These are phyloP conservation scores for Pholiota microspora DNA, from an alignment of 768 basidiomycete genomes.

Conservation along the genomic window DNA sequence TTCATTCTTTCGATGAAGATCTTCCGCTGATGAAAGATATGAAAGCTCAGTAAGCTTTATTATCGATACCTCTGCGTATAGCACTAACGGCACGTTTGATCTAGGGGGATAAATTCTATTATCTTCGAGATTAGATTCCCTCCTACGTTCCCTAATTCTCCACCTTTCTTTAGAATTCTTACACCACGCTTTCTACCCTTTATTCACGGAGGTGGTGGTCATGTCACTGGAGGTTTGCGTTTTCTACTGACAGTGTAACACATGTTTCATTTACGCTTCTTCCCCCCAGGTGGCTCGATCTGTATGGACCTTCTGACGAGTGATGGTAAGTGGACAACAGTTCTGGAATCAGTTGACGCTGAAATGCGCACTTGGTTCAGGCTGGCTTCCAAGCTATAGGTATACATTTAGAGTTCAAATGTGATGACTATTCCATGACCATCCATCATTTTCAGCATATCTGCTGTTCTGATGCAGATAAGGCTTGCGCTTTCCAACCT, in stretches of 20 bases:
- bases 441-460: conserved; percentile 29
- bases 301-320: conserved; percentile 73
- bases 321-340: conserved; percentile 42
- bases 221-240: conserved; percentile 56
- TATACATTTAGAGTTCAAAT: conserved; percentile 15
- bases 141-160: conserved; percentile 60
- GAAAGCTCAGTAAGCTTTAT: conserved; percentile 38
- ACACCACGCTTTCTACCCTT: conserved; percentile 74
- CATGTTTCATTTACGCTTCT: not conserved
- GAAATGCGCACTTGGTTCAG: conserved; percentile 22
- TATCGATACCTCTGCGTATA: not conserved
- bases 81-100: not conserved
- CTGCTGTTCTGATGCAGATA: conserved; percentile 61
- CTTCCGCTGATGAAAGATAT: conserved; percentile 64
- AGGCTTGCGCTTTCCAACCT: conserved; percentile 67
- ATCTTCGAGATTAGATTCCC: conserved; percentile 76
- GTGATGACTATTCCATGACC: not conserved
- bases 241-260: not conserved
- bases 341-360: not conserved
- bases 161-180: conserved; percentile 76
- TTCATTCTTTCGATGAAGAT: conserved; percentile 64
- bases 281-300: conserved; percentile 57
- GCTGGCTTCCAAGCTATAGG: conserved; percentile 72
- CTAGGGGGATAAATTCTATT: conserved; percentile 58
- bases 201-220: conserved; percentile 67